These are phyloP conservation scores for Fraxinus pennsylvanica DNA, from an alignment of 257 asterid genomes.

Conservation along the genomic window DNA sequence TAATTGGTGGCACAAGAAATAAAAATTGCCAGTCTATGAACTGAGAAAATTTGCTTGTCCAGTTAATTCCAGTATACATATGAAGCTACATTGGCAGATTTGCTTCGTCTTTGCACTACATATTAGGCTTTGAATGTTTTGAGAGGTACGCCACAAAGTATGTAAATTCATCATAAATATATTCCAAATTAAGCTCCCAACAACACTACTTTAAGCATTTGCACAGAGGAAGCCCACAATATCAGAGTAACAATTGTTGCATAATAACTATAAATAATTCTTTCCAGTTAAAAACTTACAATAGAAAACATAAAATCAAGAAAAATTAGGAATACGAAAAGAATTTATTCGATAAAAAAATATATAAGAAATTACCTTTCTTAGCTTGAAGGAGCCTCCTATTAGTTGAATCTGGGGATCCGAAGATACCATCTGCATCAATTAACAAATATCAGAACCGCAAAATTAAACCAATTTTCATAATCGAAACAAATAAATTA, in stretches of 20 bases:
- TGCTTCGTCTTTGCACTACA: neutral
- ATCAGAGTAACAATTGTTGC: neutral
- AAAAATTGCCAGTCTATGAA: neutral
- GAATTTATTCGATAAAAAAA: conserved; percentile 7
- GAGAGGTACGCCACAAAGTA: neutral
- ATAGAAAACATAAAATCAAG: neutral
- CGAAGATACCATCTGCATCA: conserved; percentile 58
- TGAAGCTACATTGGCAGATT: neutral
- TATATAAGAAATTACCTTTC: conserved; percentile 47
- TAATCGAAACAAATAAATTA: conserved; percentile 2
- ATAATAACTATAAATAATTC: neutral
- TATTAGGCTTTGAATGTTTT: neutral
- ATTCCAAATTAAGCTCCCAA: neutral
- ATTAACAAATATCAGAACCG: neutral
- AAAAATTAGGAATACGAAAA: neutral
- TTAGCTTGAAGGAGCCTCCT: conserved; percentile 73
- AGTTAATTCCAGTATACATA: neutral
- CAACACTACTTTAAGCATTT: neutral
- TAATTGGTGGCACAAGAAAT: neutral
- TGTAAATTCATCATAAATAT: neutral
- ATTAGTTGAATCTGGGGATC: conserved; percentile 44
- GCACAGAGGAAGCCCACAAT: conserved; percentile 9
- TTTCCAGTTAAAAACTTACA: neutral
- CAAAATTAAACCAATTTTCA: conserved; percentile 3
- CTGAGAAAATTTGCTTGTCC: neutral